Evolutionary conservation across 306 rosid species (phyloP), one percentile per base, ranked within the genome.

Genomic region (Ceratonia siliqua): DNA sequence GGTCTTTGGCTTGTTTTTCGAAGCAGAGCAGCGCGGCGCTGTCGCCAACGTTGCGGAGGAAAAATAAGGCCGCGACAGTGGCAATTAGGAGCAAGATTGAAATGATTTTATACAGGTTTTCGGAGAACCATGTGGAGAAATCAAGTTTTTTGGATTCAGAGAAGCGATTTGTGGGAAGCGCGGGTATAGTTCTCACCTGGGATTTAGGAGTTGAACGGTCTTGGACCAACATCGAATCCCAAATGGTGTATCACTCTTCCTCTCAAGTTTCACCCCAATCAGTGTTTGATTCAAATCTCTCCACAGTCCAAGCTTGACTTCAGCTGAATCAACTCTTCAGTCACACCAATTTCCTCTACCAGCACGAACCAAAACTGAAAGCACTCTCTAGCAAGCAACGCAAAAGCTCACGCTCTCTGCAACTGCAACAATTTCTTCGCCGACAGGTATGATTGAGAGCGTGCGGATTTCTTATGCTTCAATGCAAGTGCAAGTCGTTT

Each of bases 11-110:
- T 35, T 84, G 79, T 11, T 83, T 85, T 72, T 94, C 84, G 84
- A 94, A 94, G 90, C 96, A 88, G 71, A 92, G 91, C 2, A 94
- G 82, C 13, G 99, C 96, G 1, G 99, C 95, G 1, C 89, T 82
- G 72, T 92, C 96, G 9, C 99, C 99, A 35, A 79, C 86, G 73
- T 90, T 92, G 24, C 96, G 91, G 72, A 94, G 96, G 83, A 94
- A 87, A 79, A 90, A 89, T 8, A 94, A 73, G 9, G 87, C 93
- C 0, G 89, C 99, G 3, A 90, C 96, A 41, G 96, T 84, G 45
- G 59, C 88, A 12, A 87, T 61, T 20, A 92, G 81, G 35, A 85
- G 84, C 62, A 79, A n/a, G 21, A 89, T 49, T 1, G 88, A 73
- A 7, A 87, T 64, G 78, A 94, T 86, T 70, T 73, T 86, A 85